These are phyloP conservation scores for Corymbia citriodora DNA, from an alignment of 441 rosid species.

Conservation along the genomic window DNA sequence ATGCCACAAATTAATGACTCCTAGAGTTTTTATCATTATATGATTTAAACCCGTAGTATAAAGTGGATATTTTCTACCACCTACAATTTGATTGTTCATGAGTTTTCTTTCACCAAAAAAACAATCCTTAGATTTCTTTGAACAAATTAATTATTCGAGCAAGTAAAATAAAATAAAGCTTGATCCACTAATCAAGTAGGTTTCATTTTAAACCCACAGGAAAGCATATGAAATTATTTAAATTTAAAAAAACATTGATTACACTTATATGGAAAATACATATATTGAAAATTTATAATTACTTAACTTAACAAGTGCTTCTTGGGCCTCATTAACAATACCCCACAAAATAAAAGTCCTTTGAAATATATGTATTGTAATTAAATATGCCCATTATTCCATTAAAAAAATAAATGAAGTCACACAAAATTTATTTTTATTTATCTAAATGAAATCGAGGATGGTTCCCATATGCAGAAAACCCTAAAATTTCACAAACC, in stretches of 20 bases:
- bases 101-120: neutral
- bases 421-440: neutral
- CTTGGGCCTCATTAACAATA: neutral
- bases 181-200: neutral
- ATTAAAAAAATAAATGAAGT: neutral
- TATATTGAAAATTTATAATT: neutral
- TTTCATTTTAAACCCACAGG: neutral
- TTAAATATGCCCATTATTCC: neutral
- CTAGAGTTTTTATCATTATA: neutral
- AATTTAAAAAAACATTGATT: neutral
- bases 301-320: neutral
- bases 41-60: neutral
- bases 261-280: neutral
- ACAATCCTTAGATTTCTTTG: neutral
- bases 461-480: neutral
- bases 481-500: neutral
- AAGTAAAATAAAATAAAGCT: neutral
- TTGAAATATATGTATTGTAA: neutral
- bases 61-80: neutral
- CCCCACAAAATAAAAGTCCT: neutral
- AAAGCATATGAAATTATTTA: neutral
- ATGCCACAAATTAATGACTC: neutral
- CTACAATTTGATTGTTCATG: neutral
- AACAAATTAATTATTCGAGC: neutral
- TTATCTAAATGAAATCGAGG: neutral